Evolutionary conservation across 192 early-diverging fungal genomes (phyloP).

Genomic region (Geranomyces michiganensis): DNA sequence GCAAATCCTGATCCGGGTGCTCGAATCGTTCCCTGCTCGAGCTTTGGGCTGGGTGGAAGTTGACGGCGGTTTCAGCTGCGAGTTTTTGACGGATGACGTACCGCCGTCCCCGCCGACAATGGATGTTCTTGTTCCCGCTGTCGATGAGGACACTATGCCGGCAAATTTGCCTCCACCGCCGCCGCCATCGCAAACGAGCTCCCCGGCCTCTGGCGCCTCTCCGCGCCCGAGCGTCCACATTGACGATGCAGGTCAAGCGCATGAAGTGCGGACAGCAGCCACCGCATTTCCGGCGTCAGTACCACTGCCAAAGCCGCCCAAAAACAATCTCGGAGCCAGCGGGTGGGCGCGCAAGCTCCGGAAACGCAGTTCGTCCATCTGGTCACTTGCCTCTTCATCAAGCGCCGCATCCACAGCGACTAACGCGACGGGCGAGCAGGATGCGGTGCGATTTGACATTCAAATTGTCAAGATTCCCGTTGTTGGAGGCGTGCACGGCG

Average conservation of each 20-base stretch:
- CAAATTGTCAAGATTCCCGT: constrained; percentile 14
- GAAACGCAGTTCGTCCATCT: constrained; percentile 14
- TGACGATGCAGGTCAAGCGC: not conserved
- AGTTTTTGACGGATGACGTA: constrained; percentile 13
- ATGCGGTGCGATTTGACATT: constrained; percentile 7
- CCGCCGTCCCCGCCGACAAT: too few species aligned
- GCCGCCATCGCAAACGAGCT: not conserved
- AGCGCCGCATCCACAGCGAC: constrained; percentile 5
- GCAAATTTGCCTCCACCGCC: not conserved
- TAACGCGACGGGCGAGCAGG: not conserved
- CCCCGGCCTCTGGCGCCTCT: not conserved
- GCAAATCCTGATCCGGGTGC: constrained; percentile 28
- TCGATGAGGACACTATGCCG: not conserved
- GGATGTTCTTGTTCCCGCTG: too few species aligned
- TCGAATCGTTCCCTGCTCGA: constrained; percentile 7
- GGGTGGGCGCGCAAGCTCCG: constrained; percentile 13
- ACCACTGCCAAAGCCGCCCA: constrained; percentile 1
- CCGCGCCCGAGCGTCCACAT: not conserved
- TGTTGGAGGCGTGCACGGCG: constrained; percentile 7
- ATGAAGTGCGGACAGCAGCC: not conserved
- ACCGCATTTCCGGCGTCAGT: not conserved
- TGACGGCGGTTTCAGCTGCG: constrained; percentile 13
- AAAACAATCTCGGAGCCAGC: not conserved
- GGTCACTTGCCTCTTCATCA: not conserved
- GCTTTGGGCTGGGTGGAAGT: not conserved